Evolutionary conservation across 2,329 filamentous ascomycete species (phyloP).

Genomic region (Zymoseptoria brevis): DNA sequence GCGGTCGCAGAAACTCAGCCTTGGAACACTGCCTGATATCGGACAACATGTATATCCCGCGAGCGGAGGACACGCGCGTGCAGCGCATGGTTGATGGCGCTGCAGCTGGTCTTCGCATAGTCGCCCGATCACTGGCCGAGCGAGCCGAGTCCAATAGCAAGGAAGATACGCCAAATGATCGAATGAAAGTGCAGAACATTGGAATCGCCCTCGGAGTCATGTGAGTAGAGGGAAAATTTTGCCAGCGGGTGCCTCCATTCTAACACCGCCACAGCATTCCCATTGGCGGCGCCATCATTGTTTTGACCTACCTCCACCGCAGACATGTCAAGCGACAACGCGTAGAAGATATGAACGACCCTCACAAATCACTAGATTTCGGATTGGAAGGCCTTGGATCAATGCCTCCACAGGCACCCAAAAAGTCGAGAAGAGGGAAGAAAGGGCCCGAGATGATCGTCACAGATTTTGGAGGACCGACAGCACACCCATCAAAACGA

Average conservation of each 20-base stretch:
- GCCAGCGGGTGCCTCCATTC: constrained; percentile 5
- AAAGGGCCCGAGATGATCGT: constrained; percentile 49
- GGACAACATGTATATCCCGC: neutral
- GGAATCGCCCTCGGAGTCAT: constrained; percentile 29
- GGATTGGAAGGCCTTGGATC: constrained; percentile 54
- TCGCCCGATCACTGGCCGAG: constrained; percentile 18
- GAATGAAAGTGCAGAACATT: constrained; percentile 21
- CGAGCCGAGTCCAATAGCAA: constrained; percentile 19
- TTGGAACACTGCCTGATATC: neutral
- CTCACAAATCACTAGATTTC: constrained; percentile 87
- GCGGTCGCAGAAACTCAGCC: neutral
- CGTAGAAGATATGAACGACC: constrained; percentile 74
- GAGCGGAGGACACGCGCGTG: neutral
- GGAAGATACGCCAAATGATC: constrained; percentile 23
- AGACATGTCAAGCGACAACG: constrained; percentile 64
- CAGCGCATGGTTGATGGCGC: constrained; percentile 16
- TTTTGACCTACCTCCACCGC: constrained; percentile 71
- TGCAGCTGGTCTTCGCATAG: constrained; percentile 13
- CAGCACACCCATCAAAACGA: constrained; percentile 17
- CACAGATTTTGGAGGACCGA: constrained; percentile 33
- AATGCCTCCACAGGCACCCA: constrained; percentile 21
- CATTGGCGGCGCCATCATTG: constrained; percentile 55
- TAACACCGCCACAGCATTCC: constrained; percentile 57
- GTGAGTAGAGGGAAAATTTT: constrained; percentile 20
- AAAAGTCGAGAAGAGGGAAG: constrained; percentile 36